These are phyloP conservation scores for Cadophora sp. DNA, from an alignment of 2,329 filamentous ascomycete species.

Conservation along the genomic window DNA sequence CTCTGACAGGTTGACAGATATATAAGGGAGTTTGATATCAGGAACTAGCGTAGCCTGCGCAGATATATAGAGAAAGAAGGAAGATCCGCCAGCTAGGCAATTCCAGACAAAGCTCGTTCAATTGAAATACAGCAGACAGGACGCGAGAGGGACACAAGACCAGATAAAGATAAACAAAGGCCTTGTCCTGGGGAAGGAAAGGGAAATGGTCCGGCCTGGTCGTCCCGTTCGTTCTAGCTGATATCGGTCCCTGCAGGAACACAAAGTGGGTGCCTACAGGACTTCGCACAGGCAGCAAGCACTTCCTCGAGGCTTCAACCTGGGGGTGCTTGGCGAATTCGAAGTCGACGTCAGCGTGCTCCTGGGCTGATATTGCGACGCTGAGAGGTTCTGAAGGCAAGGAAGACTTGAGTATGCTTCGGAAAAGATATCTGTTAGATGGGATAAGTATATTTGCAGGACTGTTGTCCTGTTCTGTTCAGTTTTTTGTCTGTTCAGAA, in stretches of 20 bases:
- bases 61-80: not conserved
- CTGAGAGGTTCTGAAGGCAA: not conserved
- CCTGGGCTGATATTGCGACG: slow-evolving; percentile 4
- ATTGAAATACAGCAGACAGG: slow-evolving; percentile 18
- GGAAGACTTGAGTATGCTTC: not conserved
- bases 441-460: not conserved
- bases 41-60: not conserved
- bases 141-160: slow-evolving; percentile 25
- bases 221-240: not conserved
- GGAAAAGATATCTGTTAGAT: not conserved
- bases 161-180: slow-evolving; percentile 23
- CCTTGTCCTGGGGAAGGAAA: slow-evolving; percentile 24
- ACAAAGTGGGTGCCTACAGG: slow-evolving; percentile 36
- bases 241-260: slow-evolving; percentile 34
- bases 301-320: slow-evolving; percentile 25
- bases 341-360: slow-evolving; percentile 22
- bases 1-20: not conserved
- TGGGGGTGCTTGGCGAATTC: slow-evolving; percentile 22
- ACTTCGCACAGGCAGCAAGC: slow-evolving; percentile 37
- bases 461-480: not conserved
- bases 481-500: slow-evolving; percentile 1
- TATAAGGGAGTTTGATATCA: not conserved
- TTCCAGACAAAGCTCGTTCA: not conserved
- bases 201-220: slow-evolving; percentile 9
- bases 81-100: not conserved